Evolutionary conservation across 768 basidiomycete species (phyloP), one percentile per base, ranked within the genome.

Genomic region (Amanita thiersii): DNA sequence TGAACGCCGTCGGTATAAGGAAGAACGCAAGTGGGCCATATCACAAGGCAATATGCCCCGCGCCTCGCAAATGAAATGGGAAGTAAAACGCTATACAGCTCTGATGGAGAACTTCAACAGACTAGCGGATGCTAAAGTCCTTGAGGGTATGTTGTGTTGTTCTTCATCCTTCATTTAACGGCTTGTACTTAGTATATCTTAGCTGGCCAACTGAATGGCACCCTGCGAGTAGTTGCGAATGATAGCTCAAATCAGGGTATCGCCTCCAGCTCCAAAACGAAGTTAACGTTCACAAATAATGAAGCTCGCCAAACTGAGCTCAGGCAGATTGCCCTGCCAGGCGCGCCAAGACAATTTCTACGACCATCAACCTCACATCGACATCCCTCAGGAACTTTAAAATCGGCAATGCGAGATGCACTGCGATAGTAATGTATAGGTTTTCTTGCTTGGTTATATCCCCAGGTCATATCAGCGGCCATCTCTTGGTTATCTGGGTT

Each of bases 11-110:
- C 71, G 86, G 41, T 85, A 79, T 64, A 85, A 79, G 64, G 88
- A 91, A 60, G 88, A 91, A 60, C 72, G 77, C 49, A 86, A 88
- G 56, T 91, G 88, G 88, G 88, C 88, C 0, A 56, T 81, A 28
- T 82, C 83, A 14, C 79, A 83, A 55, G 86, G 86, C 0, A 87
- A 91, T 54, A 46, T 64, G 32, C 78, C 84, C 6, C 74, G 86
- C 34, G 86, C 86, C 21, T 65, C 70, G 19, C 80, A 91, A 64
- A 77, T 89, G 69, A 79, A 78, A 52, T 87, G 84, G 80, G 83
- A 87, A 58, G 82, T 87, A 45, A 82, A 83, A 63, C 73, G 80
- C 14, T 89, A 86, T 59, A 77, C 81, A 24, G 76, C 80, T 20
- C 63, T 90, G 42, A 85, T 81, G 73, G 79, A 86, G 59, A 84